Conservation (phyloP, 1,284 basidiomycete species). For the Vanrija humicola region DNA sequence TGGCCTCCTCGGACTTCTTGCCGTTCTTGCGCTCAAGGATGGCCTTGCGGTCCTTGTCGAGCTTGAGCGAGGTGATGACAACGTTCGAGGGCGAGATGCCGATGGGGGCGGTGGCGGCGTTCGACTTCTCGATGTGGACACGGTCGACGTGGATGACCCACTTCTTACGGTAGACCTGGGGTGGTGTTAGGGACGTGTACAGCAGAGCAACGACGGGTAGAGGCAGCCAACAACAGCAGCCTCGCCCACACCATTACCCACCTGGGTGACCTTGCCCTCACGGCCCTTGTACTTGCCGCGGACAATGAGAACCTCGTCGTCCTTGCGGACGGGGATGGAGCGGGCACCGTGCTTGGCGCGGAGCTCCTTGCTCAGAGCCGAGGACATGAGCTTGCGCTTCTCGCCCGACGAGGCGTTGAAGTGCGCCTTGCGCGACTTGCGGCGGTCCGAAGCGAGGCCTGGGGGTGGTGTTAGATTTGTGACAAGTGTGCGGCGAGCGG, state of each 20-base stretch:
- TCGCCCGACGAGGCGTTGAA: constrained; percentile 87
- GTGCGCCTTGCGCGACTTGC: constrained; percentile 96
- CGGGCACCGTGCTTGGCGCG: constrained; percentile 87
- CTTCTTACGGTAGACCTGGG: constrained; percentile 97
- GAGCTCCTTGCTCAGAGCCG: constrained; percentile 92
- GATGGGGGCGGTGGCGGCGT: constrained; percentile 88
- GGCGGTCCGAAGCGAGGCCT: constrained; percentile 57
- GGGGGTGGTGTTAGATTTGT: constrained; percentile 9
- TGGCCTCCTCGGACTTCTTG: constrained; percentile 40
- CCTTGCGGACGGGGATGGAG: constrained; percentile 93
- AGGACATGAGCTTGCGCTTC: constrained; percentile 97
- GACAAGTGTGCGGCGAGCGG: too few species aligned
- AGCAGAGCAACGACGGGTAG: background rate
- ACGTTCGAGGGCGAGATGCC: constrained; percentile 98
- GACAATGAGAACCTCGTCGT: constrained; percentile 97
- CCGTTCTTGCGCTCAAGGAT: constrained; percentile 52
- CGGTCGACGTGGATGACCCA: constrained; percentile 99
- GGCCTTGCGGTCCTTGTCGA: constrained; percentile 52
- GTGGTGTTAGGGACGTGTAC: constrained; percentile 28
- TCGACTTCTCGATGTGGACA: constrained; percentile 96
- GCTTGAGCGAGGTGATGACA: constrained; percentile 84
- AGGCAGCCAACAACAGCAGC: background rate
- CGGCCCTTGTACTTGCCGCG: constrained; percentile 95
- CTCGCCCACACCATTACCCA: constrained; percentile 19
- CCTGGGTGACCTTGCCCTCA: constrained; percentile 93